A percentile compares a stretch with the other conserved stretches of the same genome.
Evolutionary conservation across 176 grass and related monocot species (phyloP).

Genomic region (Lolium rigidum): DNA sequence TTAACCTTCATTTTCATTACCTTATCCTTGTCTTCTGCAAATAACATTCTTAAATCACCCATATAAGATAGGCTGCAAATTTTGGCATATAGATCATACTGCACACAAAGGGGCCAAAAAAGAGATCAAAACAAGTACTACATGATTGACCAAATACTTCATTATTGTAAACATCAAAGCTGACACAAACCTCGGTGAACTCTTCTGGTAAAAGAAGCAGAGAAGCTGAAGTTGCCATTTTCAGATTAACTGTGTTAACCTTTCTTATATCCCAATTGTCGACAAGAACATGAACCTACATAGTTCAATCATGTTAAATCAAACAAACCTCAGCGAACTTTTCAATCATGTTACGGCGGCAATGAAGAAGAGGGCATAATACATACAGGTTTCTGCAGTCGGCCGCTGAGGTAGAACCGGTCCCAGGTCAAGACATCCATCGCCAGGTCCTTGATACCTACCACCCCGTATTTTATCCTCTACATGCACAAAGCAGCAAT

Average conservation of each 20-base stretch:
- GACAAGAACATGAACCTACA: conserved; percentile 55
- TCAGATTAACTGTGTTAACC: conserved; percentile 70
- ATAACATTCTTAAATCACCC: conserved; percentile 94
- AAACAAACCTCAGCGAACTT: no score
- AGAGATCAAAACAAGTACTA: conserved; percentile 38
- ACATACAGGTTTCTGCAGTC: conserved; percentile 95
- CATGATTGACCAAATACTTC: conserved; percentile 15
- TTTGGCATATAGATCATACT: conserved; percentile 87
- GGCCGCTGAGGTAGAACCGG: conserved; percentile 86
- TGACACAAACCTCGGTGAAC: conserved; percentile 70
- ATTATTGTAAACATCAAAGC: conserved; percentile 33
- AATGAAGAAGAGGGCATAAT: not conserved
- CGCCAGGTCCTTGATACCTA: conserved; percentile 81
- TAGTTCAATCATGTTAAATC: conserved; percentile 1
- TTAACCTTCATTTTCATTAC: conserved; percentile 36
- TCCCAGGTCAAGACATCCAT: conserved; percentile 87
- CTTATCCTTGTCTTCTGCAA: conserved; percentile 96
- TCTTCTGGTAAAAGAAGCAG: conserved; percentile 80
- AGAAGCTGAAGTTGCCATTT: conserved; percentile 77
- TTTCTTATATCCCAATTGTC: conserved; percentile 67
- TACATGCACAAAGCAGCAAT: conserved; percentile 33
- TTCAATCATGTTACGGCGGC: no score
- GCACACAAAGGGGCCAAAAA: conserved; percentile 29
- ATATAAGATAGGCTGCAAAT: conserved; percentile 92
- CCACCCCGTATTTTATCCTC: conserved; percentile 93